Evolutionary conservation across 2,329 filamentous ascomycete species (phyloP).

Genomic region (Colletotrichum scovillei): DNA sequence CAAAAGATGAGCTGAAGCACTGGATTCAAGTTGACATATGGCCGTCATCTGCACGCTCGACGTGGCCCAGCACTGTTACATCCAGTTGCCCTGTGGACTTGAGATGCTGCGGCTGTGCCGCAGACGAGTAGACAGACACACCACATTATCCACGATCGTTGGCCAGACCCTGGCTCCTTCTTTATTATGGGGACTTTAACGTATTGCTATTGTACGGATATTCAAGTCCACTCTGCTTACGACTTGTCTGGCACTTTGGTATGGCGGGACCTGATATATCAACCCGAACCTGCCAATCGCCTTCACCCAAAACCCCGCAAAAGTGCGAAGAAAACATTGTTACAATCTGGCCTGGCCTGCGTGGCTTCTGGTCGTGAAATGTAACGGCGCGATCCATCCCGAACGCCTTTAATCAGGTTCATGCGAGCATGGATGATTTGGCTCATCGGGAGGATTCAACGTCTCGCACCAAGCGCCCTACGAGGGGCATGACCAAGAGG

Average conservation of each 20-base stretch:
- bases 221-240: neutral
- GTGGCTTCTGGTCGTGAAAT: slow-evolving; percentile 4
- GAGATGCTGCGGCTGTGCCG: slow-evolving; percentile 14
- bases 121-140: slow-evolving; percentile 12
- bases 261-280: neutral
- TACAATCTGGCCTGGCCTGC: neutral
- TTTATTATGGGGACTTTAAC: neutral
- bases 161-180: neutral
- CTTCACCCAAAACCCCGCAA: neutral
- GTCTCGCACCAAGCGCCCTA: slow-evolving; percentile 26
- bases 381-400: slow-evolving; percentile 15
- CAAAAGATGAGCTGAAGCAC: slow-evolving; percentile 12
- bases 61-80: slow-evolving; percentile 22
- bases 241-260: neutral
- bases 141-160: neutral
- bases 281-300: slow-evolving; percentile 32
- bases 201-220: neutral
- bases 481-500: slow-evolving; percentile 16
- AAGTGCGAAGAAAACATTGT: neutral
- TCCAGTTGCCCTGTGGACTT: slow-evolving; percentile 13
- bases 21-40: slow-evolving; percentile 9
- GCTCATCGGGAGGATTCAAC: slow-evolving; percentile 36
- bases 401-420: slow-evolving; percentile 14
- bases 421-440: slow-evolving; percentile 33
- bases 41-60: slow-evolving; percentile 26